Base-by-base conservation (phyloP, 768 basidiomycete genomes). In the Artomyces pyxidatus region DNA sequence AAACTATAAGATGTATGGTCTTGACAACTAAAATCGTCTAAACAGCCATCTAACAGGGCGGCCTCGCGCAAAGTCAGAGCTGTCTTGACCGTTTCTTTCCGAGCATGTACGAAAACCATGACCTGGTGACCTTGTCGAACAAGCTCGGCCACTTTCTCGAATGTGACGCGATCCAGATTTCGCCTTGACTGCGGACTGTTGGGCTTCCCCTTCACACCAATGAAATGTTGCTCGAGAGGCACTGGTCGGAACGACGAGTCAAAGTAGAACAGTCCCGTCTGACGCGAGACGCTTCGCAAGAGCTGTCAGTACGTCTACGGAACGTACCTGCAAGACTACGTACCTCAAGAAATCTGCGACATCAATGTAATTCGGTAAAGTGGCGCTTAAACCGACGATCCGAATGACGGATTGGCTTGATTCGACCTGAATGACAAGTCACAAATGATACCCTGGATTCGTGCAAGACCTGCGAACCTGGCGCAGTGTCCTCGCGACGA, bases 31-130 rank as follows among this genome's bases (percentile, higher is more conserved):
- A 95, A 96, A 37, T 88, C 77, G 27, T 88, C 88, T 12, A 75
- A 59, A 41, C 73, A 75, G 2, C 85, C 88, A 51, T 96, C 89
- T 14, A 71, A 62, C 3, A 77, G 54, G 3, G 90, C 82, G 49
- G 83, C 73, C 52, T 98, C 96, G 49, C 81, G 80, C 22, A 99
- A 72, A 9, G 75, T 78, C 59, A 81, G 70, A 0, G 94, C 94
- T 1, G 88, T 80, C 62, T 95, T 96, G 45, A 98, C 96, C 0
- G 96, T 99, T 61, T 98, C 96, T 68, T 96, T 98, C 26, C 96
- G 78, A 12, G 96, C 91, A 65, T 99, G 96, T 8, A 99, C 96
- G 60, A 99, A 99, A 0, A 99, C 94, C 94, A 99, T 98, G 52
- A 96, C 92, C 65, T 98, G 96, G 68, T 99, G 96, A 3, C 94